phyloP scores from a whole-genome alignment of 2,329 filamentous ascomycete species.

The Aspergillus quadrilineatus region DNA sequence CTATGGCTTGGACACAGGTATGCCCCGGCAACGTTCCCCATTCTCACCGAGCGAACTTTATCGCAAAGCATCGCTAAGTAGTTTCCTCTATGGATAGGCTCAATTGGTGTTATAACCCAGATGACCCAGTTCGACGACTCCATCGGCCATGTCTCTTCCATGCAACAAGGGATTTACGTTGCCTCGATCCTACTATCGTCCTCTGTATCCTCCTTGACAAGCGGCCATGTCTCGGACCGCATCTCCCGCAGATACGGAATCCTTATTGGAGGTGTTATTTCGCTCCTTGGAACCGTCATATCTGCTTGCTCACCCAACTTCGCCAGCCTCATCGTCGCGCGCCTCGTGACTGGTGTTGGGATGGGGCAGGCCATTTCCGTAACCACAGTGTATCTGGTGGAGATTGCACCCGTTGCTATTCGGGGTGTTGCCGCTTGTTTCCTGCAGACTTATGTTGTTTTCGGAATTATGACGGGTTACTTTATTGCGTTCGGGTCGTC shows the following conservation, averaged over 20 bases:
- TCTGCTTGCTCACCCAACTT: slow-evolving; percentile 15
- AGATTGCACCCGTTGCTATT: slow-evolving; percentile 13
- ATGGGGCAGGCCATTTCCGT: slow-evolving; percentile 18
- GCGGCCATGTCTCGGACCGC: slow-evolving; percentile 17
- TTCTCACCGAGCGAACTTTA: not conserved
- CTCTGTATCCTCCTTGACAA: slow-evolving; percentile 12
- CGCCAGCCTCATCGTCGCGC: slow-evolving; percentile 14
- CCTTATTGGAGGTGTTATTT: slow-evolving; percentile 13
- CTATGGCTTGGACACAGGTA: slow-evolving; percentile 18
- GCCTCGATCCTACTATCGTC: slow-evolving; percentile 17
- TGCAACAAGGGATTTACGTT: slow-evolving; percentile 17
- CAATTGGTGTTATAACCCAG: slow-evolving; percentile 17
- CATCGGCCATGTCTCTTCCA: slow-evolving; percentile 15
- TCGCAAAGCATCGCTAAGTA: not conserved
- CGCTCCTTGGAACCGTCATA: slow-evolving; percentile 12
- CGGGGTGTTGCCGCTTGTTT: slow-evolving; percentile 17
- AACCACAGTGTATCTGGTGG: slow-evolving; percentile 17
- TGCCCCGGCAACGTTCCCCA: not conserved
- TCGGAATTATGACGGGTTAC: slow-evolving; percentile 17
- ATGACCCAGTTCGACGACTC: slow-evolving; percentile 16
- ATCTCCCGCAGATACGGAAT: slow-evolving; percentile 18
- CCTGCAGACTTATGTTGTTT: slow-evolving; percentile 15
- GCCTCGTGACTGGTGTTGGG: slow-evolving; percentile 14
- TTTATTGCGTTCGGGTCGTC: slow-evolving; percentile 16
- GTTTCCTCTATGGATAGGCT: not conserved